Percentiles rank a stretch among this genome's conserved stretches.
Conservation (phyloP, 2,329 filamentous ascomycete species). For the Fusarium coicis region DNA sequence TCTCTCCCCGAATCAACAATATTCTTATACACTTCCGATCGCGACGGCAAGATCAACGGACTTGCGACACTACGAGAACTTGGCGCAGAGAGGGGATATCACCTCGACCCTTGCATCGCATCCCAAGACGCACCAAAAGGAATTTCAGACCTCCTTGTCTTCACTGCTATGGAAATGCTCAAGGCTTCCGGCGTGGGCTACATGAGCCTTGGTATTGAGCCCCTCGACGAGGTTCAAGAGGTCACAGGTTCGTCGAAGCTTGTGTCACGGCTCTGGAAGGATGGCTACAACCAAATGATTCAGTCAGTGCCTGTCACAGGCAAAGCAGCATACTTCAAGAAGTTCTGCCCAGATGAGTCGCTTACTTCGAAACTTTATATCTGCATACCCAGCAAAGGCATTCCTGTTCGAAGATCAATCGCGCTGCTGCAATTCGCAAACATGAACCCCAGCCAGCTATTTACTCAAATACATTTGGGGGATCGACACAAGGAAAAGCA, state of each 20-base stretch:
- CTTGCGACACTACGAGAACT: conserved; percentile 14
- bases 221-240: not conserved
- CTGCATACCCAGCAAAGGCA: not conserved
- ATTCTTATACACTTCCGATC: not conserved
- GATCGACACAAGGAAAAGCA: not conserved
- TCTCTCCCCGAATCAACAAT: not conserved
- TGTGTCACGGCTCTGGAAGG: conserved; percentile 8
- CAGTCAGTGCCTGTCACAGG: conserved; percentile 6
- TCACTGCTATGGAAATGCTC: not conserved
- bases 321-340: conserved; percentile 6
- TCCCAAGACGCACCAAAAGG: not conserved
- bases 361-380: conserved; percentile 6
- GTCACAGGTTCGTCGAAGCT: not conserved
- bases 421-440: conserved; percentile 20
- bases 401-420: conserved; percentile 1
- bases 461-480: not conserved
- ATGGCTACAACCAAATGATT: conserved; percentile 5
- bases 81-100: not conserved
- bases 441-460: not conserved
- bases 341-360: conserved; percentile 6
- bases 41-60: not conserved
- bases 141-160: conserved; percentile 6
- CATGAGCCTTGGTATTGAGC: conserved; percentile 5
- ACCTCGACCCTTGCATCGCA: conserved; percentile 17
- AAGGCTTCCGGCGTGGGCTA: conserved; percentile 5